Percentiles rank a stretch among this genome's conserved stretches.
Evolutionary conservation across 2,329 filamentous ascomycete genomes (phyloP).

Genomic region (Stemphylium vesicarium): DNA sequence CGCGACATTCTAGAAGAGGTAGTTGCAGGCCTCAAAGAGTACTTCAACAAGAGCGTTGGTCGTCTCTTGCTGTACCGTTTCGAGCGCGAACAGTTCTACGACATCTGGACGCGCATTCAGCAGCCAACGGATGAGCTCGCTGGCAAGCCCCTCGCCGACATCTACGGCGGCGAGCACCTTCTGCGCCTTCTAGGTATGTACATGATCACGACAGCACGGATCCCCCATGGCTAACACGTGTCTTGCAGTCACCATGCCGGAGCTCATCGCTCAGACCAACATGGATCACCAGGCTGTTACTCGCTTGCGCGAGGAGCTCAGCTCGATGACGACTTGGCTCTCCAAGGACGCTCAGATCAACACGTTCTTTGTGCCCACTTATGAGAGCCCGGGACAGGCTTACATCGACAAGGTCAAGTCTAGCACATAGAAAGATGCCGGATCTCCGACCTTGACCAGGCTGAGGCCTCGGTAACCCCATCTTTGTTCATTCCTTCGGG

Average conservation of each 20-base stretch:
- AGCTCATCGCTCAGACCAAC: conserved; percentile 95
- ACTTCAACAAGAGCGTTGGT: conserved; percentile 90
- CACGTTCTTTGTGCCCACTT: conserved; percentile 78
- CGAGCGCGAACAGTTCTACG: conserved; percentile 85
- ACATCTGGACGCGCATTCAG: conserved; percentile 74
- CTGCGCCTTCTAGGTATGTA: conserved; percentile 82
- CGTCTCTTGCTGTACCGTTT: conserved; percentile 93
- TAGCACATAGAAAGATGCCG: conserved; percentile 25
- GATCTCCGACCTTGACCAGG: neutral
- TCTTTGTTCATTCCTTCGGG: neutral
- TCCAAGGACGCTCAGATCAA: conserved; percentile 69
- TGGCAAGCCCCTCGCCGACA: conserved; percentile 75
- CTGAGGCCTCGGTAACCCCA: neutral
- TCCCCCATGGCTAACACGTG: neutral
- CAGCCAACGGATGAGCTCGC: conserved; percentile 66
- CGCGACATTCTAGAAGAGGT: conserved; percentile 90
- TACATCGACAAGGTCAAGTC: conserved; percentile 71
- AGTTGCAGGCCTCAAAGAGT: conserved; percentile 82
- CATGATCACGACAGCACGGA: neutral
- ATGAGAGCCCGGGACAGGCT: conserved; percentile 73
- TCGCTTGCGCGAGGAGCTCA: conserved; percentile 85
- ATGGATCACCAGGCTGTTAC: conserved; percentile 94
- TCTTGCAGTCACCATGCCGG: conserved; percentile 78
- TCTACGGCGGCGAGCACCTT: conserved; percentile 93
- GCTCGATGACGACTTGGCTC: conserved; percentile 86